Evolutionary conservation across 305 asterid genomes (phyloP), one percentile per base, ranked within the genome.

Genomic region (Solanum hybrid): DNA sequence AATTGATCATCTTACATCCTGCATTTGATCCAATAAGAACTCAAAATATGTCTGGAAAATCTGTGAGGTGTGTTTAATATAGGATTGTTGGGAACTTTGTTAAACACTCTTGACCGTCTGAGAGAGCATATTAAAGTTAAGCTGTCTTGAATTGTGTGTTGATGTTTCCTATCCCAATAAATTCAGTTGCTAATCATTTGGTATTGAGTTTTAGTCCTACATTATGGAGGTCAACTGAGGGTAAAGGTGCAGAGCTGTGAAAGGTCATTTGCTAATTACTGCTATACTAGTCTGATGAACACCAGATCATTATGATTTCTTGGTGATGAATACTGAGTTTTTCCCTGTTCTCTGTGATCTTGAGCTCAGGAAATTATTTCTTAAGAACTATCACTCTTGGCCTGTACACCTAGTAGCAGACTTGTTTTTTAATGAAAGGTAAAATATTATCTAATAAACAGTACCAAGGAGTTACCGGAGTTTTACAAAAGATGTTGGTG

Each of bases 331-430:
- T 83, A 45, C 72, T 15, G 87, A 83, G 70, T 27, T 41, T 41
- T 45, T 83, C 27, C 87, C n/a, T 41, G 72, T 83, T 41, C 87
- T 83, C 73, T 27, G 38, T 41, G 38, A 83, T 83, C 73, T 83
- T 27, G 87, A 83, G 87, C 38, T 29, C 87, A 83, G 87, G 38
- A 82, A 82, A 41, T 83, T 33, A 41, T 83, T 83, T 83, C 87
- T 27, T 27, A 26, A 82, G 51, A 39, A 39, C 72, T 39, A 34
- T 27, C 51, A 27, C 87, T 83, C 37, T 27, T 29, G 31, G 87
- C 33, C 37, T 41, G 27, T 83, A 83, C 87, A 41, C 36, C 73
- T 41, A 27, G 87, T 41, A 27, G 31, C 73, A 83, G 26, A 41
- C 73, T 27, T 83, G 13, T 27, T 36, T 78, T 20, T 81, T 39